Evolutionary conservation across 2,329 filamentous ascomycete species (phyloP), one percentile per base, ranked within the genome.

Genomic region (Colletotrichum plurivorum): DNA sequence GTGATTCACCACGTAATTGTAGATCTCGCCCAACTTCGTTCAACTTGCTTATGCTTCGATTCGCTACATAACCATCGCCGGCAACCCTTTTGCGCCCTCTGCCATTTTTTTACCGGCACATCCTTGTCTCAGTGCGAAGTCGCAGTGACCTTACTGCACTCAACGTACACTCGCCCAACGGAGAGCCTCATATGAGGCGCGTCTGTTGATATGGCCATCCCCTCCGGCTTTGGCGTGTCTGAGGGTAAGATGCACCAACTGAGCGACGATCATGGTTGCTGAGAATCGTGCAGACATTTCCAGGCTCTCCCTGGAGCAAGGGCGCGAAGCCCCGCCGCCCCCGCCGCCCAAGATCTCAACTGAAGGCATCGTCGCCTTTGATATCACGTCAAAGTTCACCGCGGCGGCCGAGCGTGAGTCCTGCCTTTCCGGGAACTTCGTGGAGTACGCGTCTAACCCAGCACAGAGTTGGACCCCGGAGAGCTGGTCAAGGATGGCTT

Each of bases 401-500:
- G 74, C 82, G 22, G 89, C 89, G 12, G 83, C 85, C 25, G 81
- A 83, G 61, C 82, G 89, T 91, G 78, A 59, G 84, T 7, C 13
- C n/a, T 60, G 25, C 18, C 7, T 10, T 7, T 8, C 46, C n/a
- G 3, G 3, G 15, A 4, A 25, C 18, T 7, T 12, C 31, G 16
- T 15, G 13, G 16, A 22, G 13, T 9, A 25, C 13, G 7, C 46
- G 18, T 18, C 76, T 82, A 60, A 81, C 71, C 22, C 25, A 55
- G 49, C 53, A 51, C 71, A 97, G 94, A 89, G 71, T 84, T 98
- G 66, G 82, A 88, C 54, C 90, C 93, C 8, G 96, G 96, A 39
- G 90, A 97, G 74, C 87, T 99, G 3, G 87, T 98, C 72, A 98
- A 98, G 82, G 95, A 98, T 94, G 93, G 93, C 52, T 90, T 90